Percentiles rank a stretch among this genome's conserved stretches.
These are phyloP conservation scores for Malassezia equina DNA, from an alignment of 1,284 basidiomycete species.

Conservation along the genomic window DNA sequence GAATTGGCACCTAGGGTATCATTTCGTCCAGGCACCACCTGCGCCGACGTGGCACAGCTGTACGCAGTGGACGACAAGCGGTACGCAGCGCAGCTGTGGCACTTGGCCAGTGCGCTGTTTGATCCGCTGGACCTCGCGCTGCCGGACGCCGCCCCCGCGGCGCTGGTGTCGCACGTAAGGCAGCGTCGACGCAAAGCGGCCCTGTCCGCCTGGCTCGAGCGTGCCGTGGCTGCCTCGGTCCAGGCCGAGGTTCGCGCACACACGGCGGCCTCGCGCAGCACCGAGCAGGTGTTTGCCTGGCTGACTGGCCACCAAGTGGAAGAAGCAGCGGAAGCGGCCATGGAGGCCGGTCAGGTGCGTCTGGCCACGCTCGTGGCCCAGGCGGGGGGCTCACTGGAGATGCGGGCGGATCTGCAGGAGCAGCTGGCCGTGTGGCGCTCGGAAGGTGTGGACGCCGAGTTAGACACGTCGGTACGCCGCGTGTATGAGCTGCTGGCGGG, in stretches of 20 bases:
- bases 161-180: conserved; percentile 57
- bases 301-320: conserved; percentile 80
- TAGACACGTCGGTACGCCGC: conserved; percentile 62
- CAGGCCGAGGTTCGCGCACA: conserved; percentile 53
- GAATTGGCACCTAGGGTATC: conserved; percentile 54
- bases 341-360: conserved; percentile 68
- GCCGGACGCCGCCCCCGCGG: conserved; percentile 50
- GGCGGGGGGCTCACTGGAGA: conserved; percentile 67
- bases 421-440: conserved; percentile 78
- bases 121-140: conserved; percentile 65
- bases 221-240: conserved; percentile 62
- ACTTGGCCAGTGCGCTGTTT: conserved; percentile 80
- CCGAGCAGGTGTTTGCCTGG: conserved; percentile 58
- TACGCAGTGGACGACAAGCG: conserved; percentile 66
- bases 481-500: conserved; percentile 80
- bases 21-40: conserved; percentile 55
- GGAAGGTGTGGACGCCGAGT: conserved; percentile 63
- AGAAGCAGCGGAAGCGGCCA: conserved; percentile 66
- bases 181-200: conserved; percentile 67
- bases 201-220: conserved; percentile 74
- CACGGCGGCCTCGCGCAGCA: conserved; percentile 30
- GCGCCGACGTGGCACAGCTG: conserved; percentile 64
- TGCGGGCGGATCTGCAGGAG: conserved; percentile 62
- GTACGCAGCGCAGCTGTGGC: conserved; percentile 60
- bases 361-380: conserved; percentile 88